Evolutionary conservation across 371 early-diverging fungal genomes (phyloP), one percentile per base, ranked within the genome.

Genomic region (Fennellomyces sp.): DNA sequence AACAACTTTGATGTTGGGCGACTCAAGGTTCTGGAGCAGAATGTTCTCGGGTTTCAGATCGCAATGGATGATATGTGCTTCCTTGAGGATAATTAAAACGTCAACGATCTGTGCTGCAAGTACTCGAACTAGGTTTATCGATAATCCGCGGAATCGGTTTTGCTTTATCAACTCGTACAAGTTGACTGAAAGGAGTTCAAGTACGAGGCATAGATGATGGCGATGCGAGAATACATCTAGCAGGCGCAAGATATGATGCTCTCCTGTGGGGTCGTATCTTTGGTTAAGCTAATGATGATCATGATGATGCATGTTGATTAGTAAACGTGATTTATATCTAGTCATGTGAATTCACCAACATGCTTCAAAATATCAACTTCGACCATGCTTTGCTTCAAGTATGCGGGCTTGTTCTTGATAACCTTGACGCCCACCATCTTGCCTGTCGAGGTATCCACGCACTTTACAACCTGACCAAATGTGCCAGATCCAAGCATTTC

Each of bases 21-120:
- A 88, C 59, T 92, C 88, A 55, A 91, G 70, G 58, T 91, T 86
- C 65, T 89, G 90, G 28, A 98, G 74, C 54, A 99, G 66, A 35
- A 98, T 94, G 66, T 98, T 98, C 70, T 97, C 99, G 1, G 99
- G 99, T 70, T 99, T 99, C 45, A 99, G 78, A 74, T 99, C 99
- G 60, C 98, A 96, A 66, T 99, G 99, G 45, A 97, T 97, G 53
- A 98, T 90, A 27, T 89, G 84, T 1, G 94, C 90, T 63, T 88
- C 78, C 66, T 86, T 86, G 45, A 99, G 69, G 12, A 94, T 75
- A 23, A 78, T 73, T 49, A 98, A 74, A 4, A 94, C 89, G 54
- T 96, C 94, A 53, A 99, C 76, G 13, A 99, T 26, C 28, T 99
- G 99, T 13, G 86, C 77, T 1, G 94, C 85, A 57, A 99, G 90